These are phyloP conservation scores for Neurospora sp. DNA, from an alignment of 495 filamentous ascomycete genomes.

Conservation along the genomic window DNA sequence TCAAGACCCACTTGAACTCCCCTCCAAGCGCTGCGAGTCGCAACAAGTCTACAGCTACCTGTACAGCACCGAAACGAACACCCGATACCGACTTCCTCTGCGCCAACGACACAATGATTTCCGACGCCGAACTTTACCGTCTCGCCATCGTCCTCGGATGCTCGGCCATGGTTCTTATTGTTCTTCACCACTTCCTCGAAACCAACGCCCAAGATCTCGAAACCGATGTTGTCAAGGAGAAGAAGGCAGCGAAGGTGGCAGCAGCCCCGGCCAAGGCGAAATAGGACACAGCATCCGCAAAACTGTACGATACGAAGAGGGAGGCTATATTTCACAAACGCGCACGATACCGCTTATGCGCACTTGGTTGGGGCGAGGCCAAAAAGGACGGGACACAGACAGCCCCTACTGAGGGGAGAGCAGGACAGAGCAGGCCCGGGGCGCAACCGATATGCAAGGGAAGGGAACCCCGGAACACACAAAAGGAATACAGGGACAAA, in stretches of 20 bases:
- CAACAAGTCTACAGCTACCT: background rate
- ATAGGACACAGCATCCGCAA: slow-evolving; percentile 1
- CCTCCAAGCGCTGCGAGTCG: background rate
- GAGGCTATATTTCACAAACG: background rate
- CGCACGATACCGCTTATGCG: background rate
- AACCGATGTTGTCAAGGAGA: slow-evolving; percentile 45
- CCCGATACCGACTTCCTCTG: background rate
- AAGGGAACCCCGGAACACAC: background rate
- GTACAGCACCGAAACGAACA: background rate
- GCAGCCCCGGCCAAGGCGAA: slow-evolving; percentile 14
- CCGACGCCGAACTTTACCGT: slow-evolving; percentile 71
- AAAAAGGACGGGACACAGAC: background rate
- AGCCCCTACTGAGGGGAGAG: background rate
- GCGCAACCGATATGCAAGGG: background rate
- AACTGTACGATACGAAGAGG: slow-evolving; percentile 10
- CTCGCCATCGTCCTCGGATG: slow-evolving; percentile 92
- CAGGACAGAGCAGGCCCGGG: background rate
- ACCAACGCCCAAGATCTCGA: slow-evolving; percentile 64
- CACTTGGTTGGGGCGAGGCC: background rate
- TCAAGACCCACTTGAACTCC: background rate
- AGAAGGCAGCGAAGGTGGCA: slow-evolving; percentile 51
- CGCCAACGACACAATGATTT: slow-evolving; percentile 56
- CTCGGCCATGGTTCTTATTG: slow-evolving; percentile 83
- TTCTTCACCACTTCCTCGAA: slow-evolving; percentile 95
- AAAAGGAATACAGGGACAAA: background rate